phyloP scores from a whole-genome alignment of 2,329 filamentous ascomycete genomes.

The Piedraia hortae region DNA sequence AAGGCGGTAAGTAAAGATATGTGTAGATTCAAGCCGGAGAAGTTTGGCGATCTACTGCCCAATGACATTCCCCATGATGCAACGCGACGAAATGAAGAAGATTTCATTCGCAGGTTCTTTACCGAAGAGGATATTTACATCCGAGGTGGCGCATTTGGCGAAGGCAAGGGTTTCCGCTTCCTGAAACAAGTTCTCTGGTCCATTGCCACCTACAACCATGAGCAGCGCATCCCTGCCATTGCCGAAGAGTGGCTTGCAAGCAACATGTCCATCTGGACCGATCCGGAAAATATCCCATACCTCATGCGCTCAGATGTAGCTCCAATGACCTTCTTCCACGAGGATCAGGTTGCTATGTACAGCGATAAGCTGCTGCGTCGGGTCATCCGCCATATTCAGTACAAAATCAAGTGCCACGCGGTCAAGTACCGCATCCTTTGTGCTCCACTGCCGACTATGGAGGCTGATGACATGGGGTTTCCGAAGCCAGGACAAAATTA shows the following conservation, averaged over 20 bases:
- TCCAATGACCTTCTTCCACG: no score
- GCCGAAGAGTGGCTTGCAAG: conserved; percentile 6
- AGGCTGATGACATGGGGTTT: no score
- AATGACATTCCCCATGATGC: conserved; percentile 10
- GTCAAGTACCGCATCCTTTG: no score
- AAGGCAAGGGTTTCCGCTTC: conserved; percentile 7
- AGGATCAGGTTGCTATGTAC: no score
- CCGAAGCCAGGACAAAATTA: no score
- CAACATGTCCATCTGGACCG: conserved; percentile 5
- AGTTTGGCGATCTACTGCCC: conserved; percentile 9
- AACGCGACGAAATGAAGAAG: conserved; percentile 9
- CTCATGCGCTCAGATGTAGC: no score
- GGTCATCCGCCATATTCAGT: conserved; percentile 3
- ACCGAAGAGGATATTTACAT: conserved; percentile 7
- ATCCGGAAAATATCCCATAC: no score
- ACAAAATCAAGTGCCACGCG: no score
- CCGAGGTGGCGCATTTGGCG: conserved; percentile 6
- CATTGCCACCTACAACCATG: conserved; percentile 10
- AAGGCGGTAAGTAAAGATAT: conserved; percentile 8
- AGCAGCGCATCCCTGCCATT: conserved; percentile 6
- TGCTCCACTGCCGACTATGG: no score
- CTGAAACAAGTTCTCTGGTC: conserved; percentile 12
- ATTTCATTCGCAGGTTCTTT: conserved; percentile 10
- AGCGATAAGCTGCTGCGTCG: conserved; percentile 3
- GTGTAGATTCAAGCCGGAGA: no score